Percentiles rank a stretch among this genome's conserved stretches.
phyloP scores from a whole-genome alignment of 2,329 filamentous ascomycete genomes.

The Fusarium decemcellulare region DNA sequence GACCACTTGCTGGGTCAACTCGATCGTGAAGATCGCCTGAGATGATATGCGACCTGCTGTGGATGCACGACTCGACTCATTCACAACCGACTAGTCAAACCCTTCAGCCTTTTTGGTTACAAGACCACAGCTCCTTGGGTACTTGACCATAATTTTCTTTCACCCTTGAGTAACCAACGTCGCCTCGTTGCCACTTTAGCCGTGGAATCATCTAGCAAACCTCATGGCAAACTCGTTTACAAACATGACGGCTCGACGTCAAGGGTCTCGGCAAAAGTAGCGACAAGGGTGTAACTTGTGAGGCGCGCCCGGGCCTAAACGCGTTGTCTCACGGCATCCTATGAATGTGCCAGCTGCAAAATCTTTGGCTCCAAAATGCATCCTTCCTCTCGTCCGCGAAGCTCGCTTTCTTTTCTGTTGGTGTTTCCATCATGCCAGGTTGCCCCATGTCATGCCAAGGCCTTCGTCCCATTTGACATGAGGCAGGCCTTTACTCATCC shows the following conservation, averaged over 20 bases:
- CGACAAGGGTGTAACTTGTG: conserved; percentile 4
- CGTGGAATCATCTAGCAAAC: conserved; percentile 10
- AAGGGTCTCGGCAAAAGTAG: conserved; percentile 13
- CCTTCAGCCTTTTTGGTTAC: neutral
- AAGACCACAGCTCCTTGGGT: neutral
- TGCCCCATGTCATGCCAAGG: neutral
- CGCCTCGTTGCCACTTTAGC: conserved; percentile 19
- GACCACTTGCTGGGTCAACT: neutral
- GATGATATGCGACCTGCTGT: conserved; percentile 11
- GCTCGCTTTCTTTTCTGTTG: neutral
- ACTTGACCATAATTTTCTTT: no score
- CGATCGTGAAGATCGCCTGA: conserved; percentile 4
- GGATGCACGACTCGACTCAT: conserved; percentile 3
- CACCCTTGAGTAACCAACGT: no score
- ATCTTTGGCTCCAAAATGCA: neutral
- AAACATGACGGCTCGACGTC: conserved; percentile 18
- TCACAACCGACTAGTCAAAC: neutral
- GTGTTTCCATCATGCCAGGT: neutral
- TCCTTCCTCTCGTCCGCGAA: conserved; percentile 22
- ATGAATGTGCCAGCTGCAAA: neutral
- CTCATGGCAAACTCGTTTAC: conserved; percentile 8
- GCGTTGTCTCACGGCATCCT: neutral
- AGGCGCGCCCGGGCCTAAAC: conserved; percentile 1
- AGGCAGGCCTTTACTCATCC: conserved; percentile 59
- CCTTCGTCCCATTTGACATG: neutral